Evolutionary conservation across 768 basidiomycete genomes (phyloP).

Genomic region (Dacryopinax primogenitus): DNA sequence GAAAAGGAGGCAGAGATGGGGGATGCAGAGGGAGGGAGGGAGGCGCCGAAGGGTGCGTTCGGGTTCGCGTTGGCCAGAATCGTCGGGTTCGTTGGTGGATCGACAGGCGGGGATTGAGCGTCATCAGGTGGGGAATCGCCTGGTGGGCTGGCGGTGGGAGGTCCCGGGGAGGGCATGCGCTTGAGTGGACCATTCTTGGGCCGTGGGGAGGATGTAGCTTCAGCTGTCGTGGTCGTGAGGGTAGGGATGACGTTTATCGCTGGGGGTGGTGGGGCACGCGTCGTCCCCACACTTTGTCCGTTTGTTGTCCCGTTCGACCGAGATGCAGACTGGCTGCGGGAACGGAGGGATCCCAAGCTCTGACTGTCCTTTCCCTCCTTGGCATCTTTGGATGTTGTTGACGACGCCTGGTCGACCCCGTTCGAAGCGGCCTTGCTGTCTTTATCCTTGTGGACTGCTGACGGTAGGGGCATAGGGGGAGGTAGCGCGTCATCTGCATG

Average conservation of each 20-base stretch:
- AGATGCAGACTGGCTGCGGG: neutral
- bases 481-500: conserved; percentile 2
- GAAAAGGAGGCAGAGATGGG: conserved; percentile 22
- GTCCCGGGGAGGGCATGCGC: conserved; percentile 17
- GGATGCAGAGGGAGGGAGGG: conserved; percentile 23
- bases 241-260: neutral
- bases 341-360: neutral
- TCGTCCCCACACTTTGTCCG: no score
- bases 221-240: neutral
- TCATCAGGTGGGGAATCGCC: conserved; percentile 13
- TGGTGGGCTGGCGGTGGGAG: conserved; percentile 10
- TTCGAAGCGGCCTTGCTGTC: neutral
- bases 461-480: neutral
- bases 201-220: neutral
- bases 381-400: neutral
- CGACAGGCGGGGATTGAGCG: conserved; percentile 37
- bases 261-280: neutral
- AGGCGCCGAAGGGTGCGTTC: conserved; percentile 24
- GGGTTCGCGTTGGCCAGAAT: conserved; percentile 63
- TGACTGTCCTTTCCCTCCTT: neutral
- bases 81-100: conserved; percentile 69
- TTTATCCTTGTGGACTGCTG: neutral
- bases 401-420: neutral
- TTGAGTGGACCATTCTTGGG: neutral
- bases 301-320: neutral